Conservation (phyloP, 169 alveolate genomes). For the Eimeria praecox region DNA sequence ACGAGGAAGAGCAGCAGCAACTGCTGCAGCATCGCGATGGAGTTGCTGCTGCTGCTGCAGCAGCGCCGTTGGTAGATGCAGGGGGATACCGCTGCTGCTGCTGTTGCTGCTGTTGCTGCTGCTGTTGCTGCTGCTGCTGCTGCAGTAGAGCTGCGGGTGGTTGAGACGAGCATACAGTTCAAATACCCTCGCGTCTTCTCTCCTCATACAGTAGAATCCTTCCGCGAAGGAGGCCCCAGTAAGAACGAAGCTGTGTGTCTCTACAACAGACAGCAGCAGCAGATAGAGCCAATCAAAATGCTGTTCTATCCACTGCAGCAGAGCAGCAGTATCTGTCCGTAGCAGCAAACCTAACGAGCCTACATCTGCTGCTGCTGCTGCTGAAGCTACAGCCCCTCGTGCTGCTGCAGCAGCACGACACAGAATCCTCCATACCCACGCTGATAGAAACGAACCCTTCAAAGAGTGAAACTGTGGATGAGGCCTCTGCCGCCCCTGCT, state of each 20-base stretch:
- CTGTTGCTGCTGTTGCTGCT: slow-evolving; percentile 32
- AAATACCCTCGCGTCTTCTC: slow-evolving; percentile 25
- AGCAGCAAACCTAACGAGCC: slow-evolving; percentile 1
- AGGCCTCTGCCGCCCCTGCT: not conserved
- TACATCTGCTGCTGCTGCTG: slow-evolving; percentile 14
- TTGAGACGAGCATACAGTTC: not conserved
- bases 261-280: slow-evolving; percentile 55
- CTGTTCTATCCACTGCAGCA: slow-evolving; percentile 35
- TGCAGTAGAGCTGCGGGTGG: not conserved
- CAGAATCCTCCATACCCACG: slow-evolving; percentile 32
- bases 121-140: slow-evolving; percentile 28
- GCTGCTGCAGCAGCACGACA: not conserved
- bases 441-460: not conserved
- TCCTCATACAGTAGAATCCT: slow-evolving; percentile 59
- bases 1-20: slow-evolving; percentile 37
- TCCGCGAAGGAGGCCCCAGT: slow-evolving; percentile 72
- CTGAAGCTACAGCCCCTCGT: not conserved
- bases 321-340: slow-evolving; percentile 34
- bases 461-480: not conserved
- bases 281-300: slow-evolving; percentile 61
- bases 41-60: slow-evolving; percentile 65
- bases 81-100: slow-evolving; percentile 23
- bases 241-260: slow-evolving; percentile 53
- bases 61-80: not conserved
- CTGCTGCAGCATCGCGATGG: slow-evolving; percentile 8